A percentile compares a stretch with the other conserved stretches of the same genome.
These are phyloP conservation scores for Limonium bicolor DNA, from an alignment of 148 eudicot genomes.

Conservation along the genomic window DNA sequence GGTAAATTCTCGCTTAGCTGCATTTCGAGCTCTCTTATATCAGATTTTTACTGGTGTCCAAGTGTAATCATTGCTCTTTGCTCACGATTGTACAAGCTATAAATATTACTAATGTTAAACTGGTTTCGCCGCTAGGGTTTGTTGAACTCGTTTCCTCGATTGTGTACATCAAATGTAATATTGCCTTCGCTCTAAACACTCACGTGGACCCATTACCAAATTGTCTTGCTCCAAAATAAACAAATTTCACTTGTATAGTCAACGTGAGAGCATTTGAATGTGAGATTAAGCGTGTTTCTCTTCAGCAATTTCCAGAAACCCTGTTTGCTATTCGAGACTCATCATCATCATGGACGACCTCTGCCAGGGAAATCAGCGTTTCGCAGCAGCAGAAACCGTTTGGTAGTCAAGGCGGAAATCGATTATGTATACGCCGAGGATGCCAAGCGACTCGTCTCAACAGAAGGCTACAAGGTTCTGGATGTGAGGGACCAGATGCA, in stretches of 20 bases:
- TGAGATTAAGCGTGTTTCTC: slow-evolving; percentile 19
- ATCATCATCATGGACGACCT: slow-evolving; percentile 14
- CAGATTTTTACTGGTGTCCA: no score
- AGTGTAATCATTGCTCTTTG: no score
- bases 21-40: no score
- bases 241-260: not conserved
- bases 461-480: slow-evolving; percentile 50
- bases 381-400: slow-evolving; percentile 19
- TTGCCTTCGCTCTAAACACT: not conserved
- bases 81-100: no score
- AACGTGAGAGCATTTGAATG: slow-evolving; percentile 6
- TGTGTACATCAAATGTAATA: not conserved
- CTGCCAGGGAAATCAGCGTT: slow-evolving; percentile 15
- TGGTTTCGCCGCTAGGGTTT: not conserved
- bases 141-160: not conserved
- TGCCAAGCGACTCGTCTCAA: slow-evolving; percentile 61
- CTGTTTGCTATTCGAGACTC: slow-evolving; percentile 35
- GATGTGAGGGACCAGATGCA: slow-evolving; percentile 75
- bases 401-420: slow-evolving; percentile 48
- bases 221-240: not conserved
- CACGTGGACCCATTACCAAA: not conserved
- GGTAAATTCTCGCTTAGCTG: no score
- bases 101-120: no score
- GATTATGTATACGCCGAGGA: slow-evolving; percentile 59
- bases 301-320: slow-evolving; percentile 58